Evolutionary conservation across 2,329 filamentous ascomycete genomes (phyloP), one percentile per base, ranked within the genome.

Genomic region (Parascedosporium putredinis): DNA sequence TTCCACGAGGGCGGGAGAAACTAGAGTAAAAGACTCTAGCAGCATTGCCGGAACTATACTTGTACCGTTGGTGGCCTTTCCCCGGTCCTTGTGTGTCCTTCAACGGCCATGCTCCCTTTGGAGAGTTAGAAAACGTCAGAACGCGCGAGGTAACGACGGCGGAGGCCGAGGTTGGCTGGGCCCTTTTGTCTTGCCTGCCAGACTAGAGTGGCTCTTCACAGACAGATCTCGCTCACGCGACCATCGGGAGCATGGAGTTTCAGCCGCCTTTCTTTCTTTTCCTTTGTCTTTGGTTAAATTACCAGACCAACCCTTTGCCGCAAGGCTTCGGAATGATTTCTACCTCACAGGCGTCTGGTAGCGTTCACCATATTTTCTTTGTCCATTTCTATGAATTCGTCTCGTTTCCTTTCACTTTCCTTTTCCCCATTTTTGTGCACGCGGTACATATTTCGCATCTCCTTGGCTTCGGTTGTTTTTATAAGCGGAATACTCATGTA

Each of bases 351-450:
- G n/a, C n/a, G n/a, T n/a, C n/a, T 45, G 23, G 45, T 49, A 50
- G 45, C 3, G 16, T 50, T 42, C 55, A 50, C 31, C 48, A 51
- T 42, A 52, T 33, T 33, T 52, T 53, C 29, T 50, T 44, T 49
- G 51, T 50, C 52, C 52, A 33, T 55, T 50, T 42, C 52, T 50
- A 55, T 24, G 50, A 49, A 54, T 42, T 53, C 40, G 50, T 47
- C 53, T 53, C 33, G 10, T 49, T 45, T 55, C 29, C 51, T 56
- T 50, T 51, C 27, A 18, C 53, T 25, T 52, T 54, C 49, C 46
- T 22, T 33, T 18, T 16, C 33, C 31, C 45, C n/a, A 33, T 34
- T 14, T 31, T 20, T 14, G 24, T n/a, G 23, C 23, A 12, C 34
- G 23, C 44, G 16, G 44, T 45, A 16, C 31, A 49, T 23, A 49